phyloP scores from a whole-genome alignment of 495 filamentous ascomycete genomes.

The Hyaloscypha hepaticicola region DNA sequence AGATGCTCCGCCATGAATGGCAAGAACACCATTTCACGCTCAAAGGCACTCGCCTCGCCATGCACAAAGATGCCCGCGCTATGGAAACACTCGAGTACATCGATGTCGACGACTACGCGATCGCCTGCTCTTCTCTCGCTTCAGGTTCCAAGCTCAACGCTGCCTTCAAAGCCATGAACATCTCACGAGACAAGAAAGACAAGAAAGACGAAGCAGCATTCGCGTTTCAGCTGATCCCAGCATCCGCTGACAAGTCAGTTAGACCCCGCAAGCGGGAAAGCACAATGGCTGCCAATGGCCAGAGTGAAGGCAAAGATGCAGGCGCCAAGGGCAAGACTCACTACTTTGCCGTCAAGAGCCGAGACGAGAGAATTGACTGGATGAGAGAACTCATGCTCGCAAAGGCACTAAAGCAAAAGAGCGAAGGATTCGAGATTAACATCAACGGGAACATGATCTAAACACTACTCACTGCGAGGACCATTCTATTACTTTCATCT shows the following conservation, averaged over 20 bases:
- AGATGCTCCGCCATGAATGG: constrained; percentile 91
- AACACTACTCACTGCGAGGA: background rate
- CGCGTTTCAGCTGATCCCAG: constrained; percentile 86
- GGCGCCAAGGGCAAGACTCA: constrained; percentile 67
- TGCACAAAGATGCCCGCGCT: constrained; percentile 67
- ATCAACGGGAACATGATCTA: constrained; percentile 82
- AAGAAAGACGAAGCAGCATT: constrained; percentile 60
- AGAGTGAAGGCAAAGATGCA: constrained; percentile 49
- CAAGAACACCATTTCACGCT: constrained; percentile 85
- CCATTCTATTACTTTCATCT: constrained; percentile 9
- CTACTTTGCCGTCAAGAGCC: constrained; percentile 83
- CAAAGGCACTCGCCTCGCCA: constrained; percentile 76
- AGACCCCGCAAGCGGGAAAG: constrained; percentile 45
- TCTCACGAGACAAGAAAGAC: constrained; percentile 55
- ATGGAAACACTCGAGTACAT: constrained; percentile 73
- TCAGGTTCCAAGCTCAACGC: constrained; percentile 73
- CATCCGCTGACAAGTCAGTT: constrained; percentile 51
- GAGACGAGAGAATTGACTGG: constrained; percentile 95
- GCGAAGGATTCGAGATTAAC: constrained; percentile 74
- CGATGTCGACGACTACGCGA: constrained; percentile 92
- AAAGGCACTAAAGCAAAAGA: constrained; percentile 80
- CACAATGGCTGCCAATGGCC: constrained; percentile 33
- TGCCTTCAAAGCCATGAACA: constrained; percentile 81
- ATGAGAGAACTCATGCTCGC: constrained; percentile 98
- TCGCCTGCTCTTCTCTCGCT: constrained; percentile 78